Percentiles rank a stretch among this genome's conserved stretches.
Evolutionary conservation across 2,329 filamentous ascomycete species (phyloP).

Genomic region (Ophiostoma piceae): DNA sequence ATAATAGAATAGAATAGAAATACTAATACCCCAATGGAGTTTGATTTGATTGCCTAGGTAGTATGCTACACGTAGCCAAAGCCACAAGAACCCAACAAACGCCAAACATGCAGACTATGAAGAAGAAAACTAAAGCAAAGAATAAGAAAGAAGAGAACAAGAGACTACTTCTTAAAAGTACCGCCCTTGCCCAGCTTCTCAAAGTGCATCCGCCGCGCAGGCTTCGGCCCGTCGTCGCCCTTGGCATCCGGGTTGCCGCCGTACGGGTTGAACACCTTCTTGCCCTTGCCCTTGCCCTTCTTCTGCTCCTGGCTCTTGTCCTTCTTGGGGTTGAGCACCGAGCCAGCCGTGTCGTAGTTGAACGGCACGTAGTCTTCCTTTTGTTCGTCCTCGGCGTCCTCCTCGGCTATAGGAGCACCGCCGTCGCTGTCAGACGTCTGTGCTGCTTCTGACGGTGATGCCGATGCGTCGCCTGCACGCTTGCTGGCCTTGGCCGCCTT

Average conservation of each 20-base stretch:
- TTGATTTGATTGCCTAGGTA: conserved; percentile 17
- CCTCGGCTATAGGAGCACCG: conserved; percentile 34
- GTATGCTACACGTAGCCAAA: conserved; percentile 21
- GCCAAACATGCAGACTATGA: neutral
- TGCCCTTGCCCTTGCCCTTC: conserved; percentile 23
- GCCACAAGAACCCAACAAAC: conserved; percentile 9
- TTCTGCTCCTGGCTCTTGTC: conserved; percentile 19
- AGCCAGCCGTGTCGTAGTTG: conserved; percentile 36
- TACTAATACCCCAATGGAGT: neutral
- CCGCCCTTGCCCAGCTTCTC: conserved; percentile 35
- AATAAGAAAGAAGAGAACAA: neutral
- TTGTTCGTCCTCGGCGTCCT: conserved; percentile 25
- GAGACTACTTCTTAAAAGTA: conserved; percentile 38
- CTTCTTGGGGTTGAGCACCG: conserved; percentile 33
- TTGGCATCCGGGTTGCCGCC: conserved; percentile 29
- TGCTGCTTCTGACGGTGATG: conserved; percentile 26
- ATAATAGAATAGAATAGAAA: neutral
- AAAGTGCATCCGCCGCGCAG: conserved; percentile 33
- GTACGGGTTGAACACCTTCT: conserved; percentile 35
- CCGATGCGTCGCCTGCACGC: conserved; percentile 31
- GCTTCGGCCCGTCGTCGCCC: conserved; percentile 33
- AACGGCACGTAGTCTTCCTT: conserved; percentile 31
- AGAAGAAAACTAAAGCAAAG: neutral
- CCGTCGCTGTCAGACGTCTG: conserved; percentile 34
- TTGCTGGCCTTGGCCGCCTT: conserved; percentile 31